Percentiles rank a stretch among this genome's conserved stretches.
phyloP scores from a whole-genome alignment of 768 basidiomycete species.

The Kondoa subrosea region DNA sequence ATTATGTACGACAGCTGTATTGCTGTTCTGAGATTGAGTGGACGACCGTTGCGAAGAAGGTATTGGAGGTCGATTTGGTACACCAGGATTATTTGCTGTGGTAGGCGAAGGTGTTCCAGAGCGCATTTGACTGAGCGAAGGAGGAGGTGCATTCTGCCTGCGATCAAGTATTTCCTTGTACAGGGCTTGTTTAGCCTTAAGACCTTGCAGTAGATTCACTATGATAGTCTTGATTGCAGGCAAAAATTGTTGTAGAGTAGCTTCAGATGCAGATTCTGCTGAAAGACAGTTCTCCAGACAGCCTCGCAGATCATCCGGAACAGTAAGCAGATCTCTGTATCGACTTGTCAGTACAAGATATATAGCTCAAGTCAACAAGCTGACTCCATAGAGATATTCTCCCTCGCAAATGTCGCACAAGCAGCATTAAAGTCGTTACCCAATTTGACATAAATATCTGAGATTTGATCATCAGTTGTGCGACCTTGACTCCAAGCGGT shows the following conservation, averaged over 20 bases:
- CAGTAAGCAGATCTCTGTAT: conserved; percentile 60
- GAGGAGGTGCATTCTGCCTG: background rate
- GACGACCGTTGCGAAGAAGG: background rate
- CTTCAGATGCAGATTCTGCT: conserved; percentile 68
- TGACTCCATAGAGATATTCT: conserved; percentile 79
- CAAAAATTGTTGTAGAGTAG: conserved; percentile 73
- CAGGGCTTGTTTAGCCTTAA: conserved; percentile 77
- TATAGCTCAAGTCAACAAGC: conserved; percentile 32
- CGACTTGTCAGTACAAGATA: background rate
- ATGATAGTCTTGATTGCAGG: conserved; percentile 84
- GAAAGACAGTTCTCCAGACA: conserved; percentile 72
- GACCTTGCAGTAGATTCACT: conserved; percentile 73
- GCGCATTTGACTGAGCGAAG: background rate
- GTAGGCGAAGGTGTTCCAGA: background rate
- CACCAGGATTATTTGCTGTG: background rate
- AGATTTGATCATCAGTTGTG: conserved; percentile 62
- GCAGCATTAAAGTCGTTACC: conserved; percentile 96
- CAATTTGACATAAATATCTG: conserved; percentile 87
- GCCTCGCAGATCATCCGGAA: conserved; percentile 72
- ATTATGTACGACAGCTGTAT: background rate
- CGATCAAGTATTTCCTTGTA: conserved; percentile 40
- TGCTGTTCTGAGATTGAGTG: background rate
- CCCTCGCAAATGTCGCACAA: conserved; percentile 67
- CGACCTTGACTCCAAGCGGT: conserved; percentile 63
- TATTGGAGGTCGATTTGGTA: background rate